Conservation (phyloP, 2,329 filamentous ascomycete species). For the Leptographium galeiforme region DNA sequence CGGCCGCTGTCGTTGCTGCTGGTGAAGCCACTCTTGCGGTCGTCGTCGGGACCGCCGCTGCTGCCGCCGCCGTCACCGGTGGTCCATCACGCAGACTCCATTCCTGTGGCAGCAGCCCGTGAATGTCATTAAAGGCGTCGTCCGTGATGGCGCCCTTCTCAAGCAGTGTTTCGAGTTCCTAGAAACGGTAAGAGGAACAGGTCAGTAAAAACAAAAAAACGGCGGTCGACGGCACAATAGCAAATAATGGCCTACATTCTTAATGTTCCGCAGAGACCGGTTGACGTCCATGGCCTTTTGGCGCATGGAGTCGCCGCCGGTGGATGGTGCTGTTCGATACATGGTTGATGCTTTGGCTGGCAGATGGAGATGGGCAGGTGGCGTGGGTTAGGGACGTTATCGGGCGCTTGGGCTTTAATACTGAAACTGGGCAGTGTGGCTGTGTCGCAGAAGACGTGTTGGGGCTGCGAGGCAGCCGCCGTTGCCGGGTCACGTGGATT, state of each 20-base stretch:
- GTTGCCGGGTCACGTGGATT: too few relatives aligned
- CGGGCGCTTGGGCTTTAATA: too few relatives aligned
- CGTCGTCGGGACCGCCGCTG: slow-evolving; percentile 7
- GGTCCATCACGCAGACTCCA: slow-evolving; percentile 40
- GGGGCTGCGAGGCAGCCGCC: too few relatives aligned
- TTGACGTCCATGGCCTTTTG: slow-evolving; percentile 58
- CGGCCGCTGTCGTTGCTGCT: slow-evolving; percentile 11
- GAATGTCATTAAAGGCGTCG: slow-evolving; percentile 61
- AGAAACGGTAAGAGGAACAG: background rate
- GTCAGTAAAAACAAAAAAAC: background rate
- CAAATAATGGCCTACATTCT: slow-evolving; percentile 43
- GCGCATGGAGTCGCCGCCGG: slow-evolving; percentile 17
- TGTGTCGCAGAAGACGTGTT: too few relatives aligned
- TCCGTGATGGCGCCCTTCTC: slow-evolving; percentile 70
- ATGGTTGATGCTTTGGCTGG: background rate
- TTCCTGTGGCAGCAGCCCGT: slow-evolving; percentile 60
- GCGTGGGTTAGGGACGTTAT: background rate
- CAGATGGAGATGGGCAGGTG: background rate
- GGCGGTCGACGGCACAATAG: too few relatives aligned
- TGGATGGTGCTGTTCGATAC: background rate
- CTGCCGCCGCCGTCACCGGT: background rate
- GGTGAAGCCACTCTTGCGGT: slow-evolving; percentile 22
- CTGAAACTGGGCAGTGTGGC: too few relatives aligned
- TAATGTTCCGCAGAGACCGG: slow-evolving; percentile 75
- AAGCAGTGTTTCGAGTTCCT: slow-evolving; percentile 40